A percentile compares a stretch with the other conserved stretches of the same genome.
These are phyloP conservation scores for Eutrema heterophyllum DNA, from an alignment of 345 rosid genomes.

Conservation along the genomic window DNA sequence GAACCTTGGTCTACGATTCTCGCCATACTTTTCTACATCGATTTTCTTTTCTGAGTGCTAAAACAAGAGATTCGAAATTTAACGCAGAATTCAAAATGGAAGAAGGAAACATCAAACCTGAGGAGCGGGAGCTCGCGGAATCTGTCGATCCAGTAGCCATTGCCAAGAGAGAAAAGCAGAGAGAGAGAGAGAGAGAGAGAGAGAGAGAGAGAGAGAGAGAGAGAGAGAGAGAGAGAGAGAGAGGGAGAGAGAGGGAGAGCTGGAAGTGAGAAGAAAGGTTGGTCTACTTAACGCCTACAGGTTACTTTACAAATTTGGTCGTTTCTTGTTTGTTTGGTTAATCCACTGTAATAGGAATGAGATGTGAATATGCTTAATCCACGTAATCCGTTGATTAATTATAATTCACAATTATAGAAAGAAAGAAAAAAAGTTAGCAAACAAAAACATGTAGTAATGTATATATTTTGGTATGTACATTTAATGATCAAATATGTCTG, in stretches of 20 bases:
- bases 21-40: not conserved
- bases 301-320: slow-evolving; percentile 11
- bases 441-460: not conserved
- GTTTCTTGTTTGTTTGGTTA: slow-evolving; percentile 7
- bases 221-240: not conserved
- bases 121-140: slow-evolving; percentile 10
- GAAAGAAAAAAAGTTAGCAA: not conserved
- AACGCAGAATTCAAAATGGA: not conserved
- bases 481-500: not conserved
- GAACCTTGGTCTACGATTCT: not conserved
- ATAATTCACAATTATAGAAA: not conserved
- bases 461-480: no score
- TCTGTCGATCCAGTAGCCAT: slow-evolving; percentile 26
- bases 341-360: not conserved
- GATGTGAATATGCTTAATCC: slow-evolving; percentile 11
- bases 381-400: not conserved
- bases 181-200: not conserved
- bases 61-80: not conserved
- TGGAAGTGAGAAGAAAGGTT: not conserved
- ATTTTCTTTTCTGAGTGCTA: no score
- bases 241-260: not conserved
- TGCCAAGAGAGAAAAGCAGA: not conserved
- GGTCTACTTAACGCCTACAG: not conserved
- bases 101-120: slow-evolving; percentile 15
- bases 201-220: no score